Evolutionary conservation across 345 rosid species (phyloP).

Genomic region (Noccaea bulbosa): DNA sequence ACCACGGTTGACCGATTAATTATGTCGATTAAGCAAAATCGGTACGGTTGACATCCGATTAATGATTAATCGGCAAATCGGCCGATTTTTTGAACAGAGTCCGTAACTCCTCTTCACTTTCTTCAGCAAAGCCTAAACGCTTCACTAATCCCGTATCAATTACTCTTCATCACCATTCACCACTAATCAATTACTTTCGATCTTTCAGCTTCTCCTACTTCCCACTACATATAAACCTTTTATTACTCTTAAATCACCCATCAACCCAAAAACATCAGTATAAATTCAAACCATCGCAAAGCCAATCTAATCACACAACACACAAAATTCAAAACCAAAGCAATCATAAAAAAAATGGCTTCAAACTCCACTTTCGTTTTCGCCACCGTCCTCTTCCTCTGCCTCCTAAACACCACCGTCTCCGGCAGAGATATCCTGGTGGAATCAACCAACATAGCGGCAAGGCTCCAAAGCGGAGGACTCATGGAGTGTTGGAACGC

Average conservation of each 20-base stretch:
- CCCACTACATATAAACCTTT: constrained; percentile 23
- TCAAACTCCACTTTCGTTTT: constrained; percentile 38
- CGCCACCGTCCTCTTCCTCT: constrained; percentile 15
- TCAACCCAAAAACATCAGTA: not conserved
- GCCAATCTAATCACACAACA: constrained; percentile 11
- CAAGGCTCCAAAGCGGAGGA: constrained; percentile 52
- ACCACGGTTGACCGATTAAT: too few species aligned
- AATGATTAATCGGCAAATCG: too few species aligned
- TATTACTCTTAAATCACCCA: constrained; percentile 14
- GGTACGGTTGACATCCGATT: too few species aligned
- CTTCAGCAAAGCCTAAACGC: constrained; percentile 6
- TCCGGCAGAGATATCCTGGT: constrained; percentile 33
- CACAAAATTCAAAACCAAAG: not conserved
- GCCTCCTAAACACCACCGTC: constrained; percentile 23
- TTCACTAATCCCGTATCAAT: constrained; percentile 24
- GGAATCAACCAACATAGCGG: constrained; percentile 38
- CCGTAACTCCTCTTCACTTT: not conserved
- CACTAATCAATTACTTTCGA: constrained; percentile 21
- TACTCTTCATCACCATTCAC: constrained; percentile 17
- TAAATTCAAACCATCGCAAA: constrained; percentile 18
- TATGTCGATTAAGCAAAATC: too few species aligned
- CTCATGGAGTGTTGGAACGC: constrained; percentile 72
- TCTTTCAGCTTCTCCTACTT: not conserved
- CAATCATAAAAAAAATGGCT: not conserved
- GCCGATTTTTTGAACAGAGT: too few species aligned